Evolutionary conservation across 345 rosid genomes (phyloP).

Genomic region (Ailanthus altissimus): DNA sequence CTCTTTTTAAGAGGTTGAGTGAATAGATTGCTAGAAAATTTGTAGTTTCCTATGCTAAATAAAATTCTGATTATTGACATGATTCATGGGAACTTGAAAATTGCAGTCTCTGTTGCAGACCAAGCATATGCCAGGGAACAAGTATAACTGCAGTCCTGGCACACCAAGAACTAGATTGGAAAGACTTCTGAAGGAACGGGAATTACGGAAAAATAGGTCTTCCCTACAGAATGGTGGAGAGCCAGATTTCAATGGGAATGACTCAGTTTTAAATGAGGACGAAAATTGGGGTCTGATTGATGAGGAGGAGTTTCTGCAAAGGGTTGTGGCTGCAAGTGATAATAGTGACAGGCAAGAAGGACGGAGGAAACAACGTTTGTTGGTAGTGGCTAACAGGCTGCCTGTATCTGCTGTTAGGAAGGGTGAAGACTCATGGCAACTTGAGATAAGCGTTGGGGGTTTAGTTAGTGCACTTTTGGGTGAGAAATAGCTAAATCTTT

Average conservation of each 20-base stretch:
- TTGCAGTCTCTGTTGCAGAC: slow-evolving; percentile 32
- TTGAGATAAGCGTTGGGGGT: slow-evolving; percentile 58
- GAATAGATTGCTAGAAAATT: not conserved
- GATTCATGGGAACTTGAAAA: slow-evolving; percentile 1
- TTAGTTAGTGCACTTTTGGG: slow-evolving; percentile 62
- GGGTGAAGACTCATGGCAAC: slow-evolving; percentile 52
- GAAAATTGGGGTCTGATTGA: slow-evolving; percentile 28
- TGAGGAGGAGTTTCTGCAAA: slow-evolving; percentile 27
- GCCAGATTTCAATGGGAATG: slow-evolving; percentile 25
- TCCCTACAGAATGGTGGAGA: slow-evolving; percentile 35
- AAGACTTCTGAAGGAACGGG: slow-evolving; percentile 56
- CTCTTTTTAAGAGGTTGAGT: not conserved
- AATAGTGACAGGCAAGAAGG: slow-evolving; percentile 31
- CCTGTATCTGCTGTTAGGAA: slow-evolving; percentile 57
- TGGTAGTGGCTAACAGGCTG: slow-evolving; percentile 63
- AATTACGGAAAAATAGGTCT: slow-evolving; percentile 44
- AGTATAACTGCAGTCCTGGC: slow-evolving; percentile 33
- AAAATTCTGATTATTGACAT: not conserved
- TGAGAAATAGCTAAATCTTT: slow-evolving; percentile 18
- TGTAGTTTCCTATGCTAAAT: not conserved
- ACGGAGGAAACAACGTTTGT: slow-evolving; percentile 45
- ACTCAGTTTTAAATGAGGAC: slow-evolving; percentile 24
- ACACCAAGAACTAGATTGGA: slow-evolving; percentile 53
- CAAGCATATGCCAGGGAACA: slow-evolving; percentile 45
- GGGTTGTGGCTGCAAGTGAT: slow-evolving; percentile 25